Evolutionary conservation across 805 yeast species (phyloP).

Genomic region (Candida quercuum): DNA sequence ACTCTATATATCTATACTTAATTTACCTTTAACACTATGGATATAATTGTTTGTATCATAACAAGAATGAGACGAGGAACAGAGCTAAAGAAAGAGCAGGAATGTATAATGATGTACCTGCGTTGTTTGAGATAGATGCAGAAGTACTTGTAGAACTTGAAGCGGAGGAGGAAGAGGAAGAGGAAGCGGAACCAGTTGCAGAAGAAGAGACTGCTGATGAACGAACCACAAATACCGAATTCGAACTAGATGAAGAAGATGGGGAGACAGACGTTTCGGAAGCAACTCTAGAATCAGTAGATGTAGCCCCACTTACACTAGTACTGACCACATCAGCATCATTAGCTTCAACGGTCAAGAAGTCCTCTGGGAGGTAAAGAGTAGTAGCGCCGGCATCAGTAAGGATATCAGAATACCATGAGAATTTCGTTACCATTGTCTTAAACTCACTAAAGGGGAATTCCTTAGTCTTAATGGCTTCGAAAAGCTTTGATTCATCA

Average conservation of each 20-base stretch:
- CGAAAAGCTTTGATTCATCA: conserved; percentile 20
- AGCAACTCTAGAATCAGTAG: conserved; percentile 1
- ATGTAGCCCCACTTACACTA: not conserved
- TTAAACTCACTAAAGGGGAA: conserved; percentile 33
- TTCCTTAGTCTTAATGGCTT: conserved; percentile 21
- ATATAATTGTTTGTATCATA: conserved; percentile 1
- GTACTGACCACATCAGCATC: conserved; percentile 1
- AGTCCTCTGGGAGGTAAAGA: conserved; percentile 18
- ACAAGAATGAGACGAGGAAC: conserved; percentile 7
- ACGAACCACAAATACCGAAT: not conserved
- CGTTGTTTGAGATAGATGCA: conserved; percentile 1
- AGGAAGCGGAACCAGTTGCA: not conserved
- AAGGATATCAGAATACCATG: conserved; percentile 17
- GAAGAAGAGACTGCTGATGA: not conserved
- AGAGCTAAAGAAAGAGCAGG: conserved; percentile 11
- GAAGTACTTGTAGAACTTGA: too few species aligned
- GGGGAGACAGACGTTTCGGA: not conserved
- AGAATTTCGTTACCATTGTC: conserved; percentile 27
- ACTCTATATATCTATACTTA: too few species aligned
- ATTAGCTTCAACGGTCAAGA: conserved; percentile 9
- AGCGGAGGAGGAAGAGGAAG: conserved; percentile 5
- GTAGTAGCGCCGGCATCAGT: conserved; percentile 14
- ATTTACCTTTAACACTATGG: too few species aligned
- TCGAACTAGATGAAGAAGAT: not conserved
- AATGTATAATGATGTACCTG: conserved; percentile 5